Evolutionary conservation across 345 rosid species (phyloP), one percentile per base, ranked within the genome.

Genomic region (Lumnitzera littorea): DNA sequence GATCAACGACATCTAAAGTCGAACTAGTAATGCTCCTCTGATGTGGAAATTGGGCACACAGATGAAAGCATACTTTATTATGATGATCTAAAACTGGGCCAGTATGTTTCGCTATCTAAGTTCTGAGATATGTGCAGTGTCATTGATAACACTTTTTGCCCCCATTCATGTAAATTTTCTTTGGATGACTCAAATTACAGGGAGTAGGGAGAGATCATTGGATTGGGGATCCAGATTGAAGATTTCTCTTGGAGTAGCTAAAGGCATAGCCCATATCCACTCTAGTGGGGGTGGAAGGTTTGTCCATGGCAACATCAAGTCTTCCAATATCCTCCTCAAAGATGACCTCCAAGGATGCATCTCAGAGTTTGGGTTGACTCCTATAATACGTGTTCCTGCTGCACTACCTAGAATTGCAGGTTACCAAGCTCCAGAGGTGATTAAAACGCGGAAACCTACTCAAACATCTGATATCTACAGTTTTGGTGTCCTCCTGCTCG

Each of bases 401-500:
- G 70, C 72, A 25, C 83, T 87, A 15, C 77, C 86, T 8, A 85
- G 86, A 74, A 76, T 75, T 69, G 78, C 77, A 54, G 96, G 92
- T 15, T 91, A 91, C 74, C 81, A 81, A 56, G 91, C 97, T 16
- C 97, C 97, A 0, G 97, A 91, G 70, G 72, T 78, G 25, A 67
- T 85, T 2, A 87, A 87, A 66, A 81, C 87, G 5, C 72, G 76
- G 25, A 85, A 85, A 54, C 69, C 67, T 10, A 70, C 84, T 1
- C 86, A 84, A 31, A 91, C 84, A 46, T 84, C 92, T 0, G 97
- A 91, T 36, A 78, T 87, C 41, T 87, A 87, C 79, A 91, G 97
- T 68, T 87, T 85, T 8, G 97, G 97, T 25, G 97, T 91, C 60
- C 73, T 91, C 41, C 75, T 91, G 48, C 81, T 91, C 0, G 97